phyloP scores from a whole-genome alignment of 208 protist species.

The Lotmaria passim region DNA sequence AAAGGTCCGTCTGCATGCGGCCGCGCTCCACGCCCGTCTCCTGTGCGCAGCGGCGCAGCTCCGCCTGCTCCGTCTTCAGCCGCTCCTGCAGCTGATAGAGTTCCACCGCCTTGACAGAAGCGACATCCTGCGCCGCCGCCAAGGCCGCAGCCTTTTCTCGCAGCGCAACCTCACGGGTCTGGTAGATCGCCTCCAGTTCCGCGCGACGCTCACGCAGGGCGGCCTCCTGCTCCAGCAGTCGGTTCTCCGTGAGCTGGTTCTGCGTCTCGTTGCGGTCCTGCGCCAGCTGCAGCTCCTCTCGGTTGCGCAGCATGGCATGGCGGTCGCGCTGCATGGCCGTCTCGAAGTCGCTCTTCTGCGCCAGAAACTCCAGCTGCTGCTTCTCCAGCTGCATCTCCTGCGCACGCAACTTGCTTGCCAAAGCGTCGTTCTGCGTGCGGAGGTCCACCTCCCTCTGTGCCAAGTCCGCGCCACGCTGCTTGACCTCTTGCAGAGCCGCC shows the following conservation, averaged over 20 bases:
- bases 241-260: conserved; percentile 34
- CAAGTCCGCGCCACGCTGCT: conserved; percentile 16
- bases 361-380: conserved; percentile 37
- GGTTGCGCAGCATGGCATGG: conserved; percentile 39
- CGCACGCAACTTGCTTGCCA: conserved; percentile 34
- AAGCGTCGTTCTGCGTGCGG: conserved; percentile 26
- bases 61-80: conserved; percentile 28
- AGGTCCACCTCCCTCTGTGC: conserved; percentile 30
- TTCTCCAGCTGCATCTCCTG: conserved; percentile 55
- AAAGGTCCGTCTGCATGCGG: conserved; percentile 22
- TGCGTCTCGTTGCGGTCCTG: conserved; percentile 38
- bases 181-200: conserved; percentile 38
- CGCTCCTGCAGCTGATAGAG: conserved; percentile 37
- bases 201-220: conserved; percentile 35
- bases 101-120: conserved; percentile 26
- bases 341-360: conserved; percentile 47
- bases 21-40: conserved; percentile 22
- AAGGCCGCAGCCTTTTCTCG: conserved; percentile 33
- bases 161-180: conserved; percentile 39
- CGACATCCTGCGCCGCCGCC: conserved; percentile 29
- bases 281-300: conserved; percentile 47
- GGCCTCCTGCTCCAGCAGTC: conserved; percentile 36
- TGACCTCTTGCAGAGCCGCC: conserved; percentile 35
- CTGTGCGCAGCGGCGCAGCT: conserved; percentile 31
- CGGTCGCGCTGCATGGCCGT: conserved; percentile 40